These are phyloP conservation scores for Leccinum obscurum DNA, from an alignment of 768 basidiomycete genomes.

Conservation along the genomic window DNA sequence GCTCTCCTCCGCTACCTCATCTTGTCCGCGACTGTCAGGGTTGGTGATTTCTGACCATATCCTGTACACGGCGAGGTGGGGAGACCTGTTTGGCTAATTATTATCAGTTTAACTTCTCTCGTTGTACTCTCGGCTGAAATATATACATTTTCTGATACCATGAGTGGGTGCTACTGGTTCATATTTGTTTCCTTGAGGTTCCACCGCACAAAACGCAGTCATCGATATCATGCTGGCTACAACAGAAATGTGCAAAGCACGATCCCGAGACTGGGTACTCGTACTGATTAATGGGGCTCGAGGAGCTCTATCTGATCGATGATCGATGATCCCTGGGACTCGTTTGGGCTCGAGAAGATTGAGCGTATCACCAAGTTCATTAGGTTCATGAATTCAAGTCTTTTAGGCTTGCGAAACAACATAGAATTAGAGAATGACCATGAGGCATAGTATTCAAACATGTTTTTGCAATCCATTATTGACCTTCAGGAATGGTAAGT, in stretches of 20 bases:
- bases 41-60: slow-evolving; percentile 4
- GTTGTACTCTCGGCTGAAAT: neutral
- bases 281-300: neutral
- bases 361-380: neutral
- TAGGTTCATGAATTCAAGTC: too few relatives aligned
- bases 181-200: neutral
- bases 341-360: neutral
- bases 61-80: slow-evolving; percentile 8
- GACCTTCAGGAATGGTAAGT: too few relatives aligned
- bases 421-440: neutral
- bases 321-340: too few relatives aligned
- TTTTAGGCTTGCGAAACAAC: neutral
- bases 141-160: neutral
- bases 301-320: neutral
- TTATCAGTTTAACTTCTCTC: neutral
- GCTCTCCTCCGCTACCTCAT: neutral
- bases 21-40: neutral
- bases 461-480: too few relatives aligned
- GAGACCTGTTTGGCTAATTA: slow-evolving; percentile 7
- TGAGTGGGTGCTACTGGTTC: too few relatives aligned
- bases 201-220: neutral
- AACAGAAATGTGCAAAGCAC: neutral
- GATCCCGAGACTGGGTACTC: neutral
- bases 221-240: neutral
- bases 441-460: too few relatives aligned